Base-by-base conservation (phyloP, 108 stramenopile species). In the Nitzschia inconspicua region DNA sequence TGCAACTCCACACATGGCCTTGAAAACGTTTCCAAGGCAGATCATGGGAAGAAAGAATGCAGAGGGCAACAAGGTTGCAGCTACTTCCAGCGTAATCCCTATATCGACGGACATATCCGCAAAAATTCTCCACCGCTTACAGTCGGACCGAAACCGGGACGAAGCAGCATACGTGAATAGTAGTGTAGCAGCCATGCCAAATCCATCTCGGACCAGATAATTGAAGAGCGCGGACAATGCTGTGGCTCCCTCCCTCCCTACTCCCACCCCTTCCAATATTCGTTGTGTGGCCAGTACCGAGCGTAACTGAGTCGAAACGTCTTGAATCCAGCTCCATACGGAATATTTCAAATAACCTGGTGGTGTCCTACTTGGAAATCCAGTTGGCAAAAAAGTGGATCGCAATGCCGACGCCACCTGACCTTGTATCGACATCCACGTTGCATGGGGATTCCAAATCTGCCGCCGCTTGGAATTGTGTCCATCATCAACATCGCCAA, bases 1-100 rank as follows among this genome's bases (percentile, higher is more conserved):
- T 14, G 90, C 90, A 0, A 92, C 90, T 7, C 90, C 90, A 76
- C 90, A 92, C 9, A 88, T 60, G 1, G 90, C 84, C 51, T 92
- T 88, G 71, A 79, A 92, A 48, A 86, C 76, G 57, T 86, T 92
- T 0, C 84, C 90, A n/a, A 85, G 19, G 40, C 59, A 76, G 44
- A 76, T 70, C 49, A 77, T 55, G 8, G 85, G 85, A 35, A 92
- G 55, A 71, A 92, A 92, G 55, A 80, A 84, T 3, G 43, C n/a
- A 18, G 30, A 65, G 1, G 83, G 83, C 3, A 60, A 25, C 30
- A 70, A 44, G 19, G 63, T 57, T 3, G 90, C 90, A 46, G 74
- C 42, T 23, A 84, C 81, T 71, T 88, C 86, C 35, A 88, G 59
- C 13, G 90, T 92, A 34, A 92, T 87, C 0, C 90, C 90, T 48